Base-by-base conservation (phyloP, 768 basidiomycete genomes). In the Macrocybe gigantea region DNA sequence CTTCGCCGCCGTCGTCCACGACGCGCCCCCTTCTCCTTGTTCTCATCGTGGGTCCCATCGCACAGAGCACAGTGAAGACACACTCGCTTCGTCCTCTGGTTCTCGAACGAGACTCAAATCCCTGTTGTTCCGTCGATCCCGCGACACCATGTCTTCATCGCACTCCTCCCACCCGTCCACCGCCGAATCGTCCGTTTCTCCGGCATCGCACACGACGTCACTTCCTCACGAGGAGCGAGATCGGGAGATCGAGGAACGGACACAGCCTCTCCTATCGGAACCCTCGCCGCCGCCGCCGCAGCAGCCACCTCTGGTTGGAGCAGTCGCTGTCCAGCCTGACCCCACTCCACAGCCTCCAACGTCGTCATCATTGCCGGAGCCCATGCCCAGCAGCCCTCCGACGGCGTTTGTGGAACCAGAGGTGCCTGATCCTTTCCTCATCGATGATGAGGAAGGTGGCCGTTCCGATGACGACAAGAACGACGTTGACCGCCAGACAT, bases 371-470 rank as follows among this genome's bases (percentile, higher is more conserved):
- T 33, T n/a, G 30, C 43, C 46, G 34, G 60, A 62, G 48, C 55
- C 63, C 30, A 55, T 56, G 54, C 56, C 56, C 45, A 56, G 56
- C 29, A 64, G 60, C 44, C 63, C 62, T 14, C 60, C 65, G 31
- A 48, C 54, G 38, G 60, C 62, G 9, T 64, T 64, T 30, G 58
- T 70, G 38, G 77, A 77, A 57, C 70, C 72, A 37, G 74, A 76
- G 47, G 71, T 73, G 5, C 78, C 79, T 11, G 72, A 86, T 61
- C 80, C 80, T 1, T 84, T 82, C 67, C 67, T 83, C 43, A 65
- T 81, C 33, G 83, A 83, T 54, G 80, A 79, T 49, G 71, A 75
- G 34, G 70, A 72, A 22, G 22, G 22, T 4, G 22, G 22, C 22
- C 22, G 22, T 30, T 70, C 71, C 38, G 67, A 66, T 4, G 57